Evolutionary conservation across 305 asterid species (phyloP).

Genomic region (Fraxinus baroniana): DNA sequence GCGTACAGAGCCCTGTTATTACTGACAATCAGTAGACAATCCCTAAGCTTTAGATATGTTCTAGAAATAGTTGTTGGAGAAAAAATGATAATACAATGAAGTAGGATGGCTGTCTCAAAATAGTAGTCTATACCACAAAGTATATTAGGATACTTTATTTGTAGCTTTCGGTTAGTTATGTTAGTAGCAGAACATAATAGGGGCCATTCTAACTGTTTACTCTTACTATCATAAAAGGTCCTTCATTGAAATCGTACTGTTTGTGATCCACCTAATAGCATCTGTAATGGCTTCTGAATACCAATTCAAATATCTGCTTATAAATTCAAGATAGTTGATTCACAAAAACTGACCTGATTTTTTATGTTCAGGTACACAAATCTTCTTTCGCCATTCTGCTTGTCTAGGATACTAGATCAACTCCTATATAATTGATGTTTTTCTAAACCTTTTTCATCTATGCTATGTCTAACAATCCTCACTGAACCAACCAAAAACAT

Average conservation of each 20-base stretch:
- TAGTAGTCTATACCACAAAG: neutral
- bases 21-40: neutral
- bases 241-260: neutral
- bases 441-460: neutral
- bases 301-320: neutral
- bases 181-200: neutral
- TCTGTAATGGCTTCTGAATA: neutral
- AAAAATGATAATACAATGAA: neutral
- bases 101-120: slow-evolving; percentile 5
- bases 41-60: neutral
- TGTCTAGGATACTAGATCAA: neutral
- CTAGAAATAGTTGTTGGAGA: neutral
- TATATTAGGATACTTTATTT: neutral
- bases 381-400: neutral
- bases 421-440: neutral
- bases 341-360: neutral
- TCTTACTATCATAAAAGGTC: neutral
- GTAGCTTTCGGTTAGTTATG: neutral
- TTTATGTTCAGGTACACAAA: neutral
- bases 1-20: neutral
- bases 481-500: neutral
- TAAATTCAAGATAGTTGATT: neutral
- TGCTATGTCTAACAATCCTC: neutral
- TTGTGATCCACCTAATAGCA: neutral
- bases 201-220: neutral